Conservation (phyloP, 1,284 basidiomycete genomes). For the Leccinum fuscescens region DNA sequence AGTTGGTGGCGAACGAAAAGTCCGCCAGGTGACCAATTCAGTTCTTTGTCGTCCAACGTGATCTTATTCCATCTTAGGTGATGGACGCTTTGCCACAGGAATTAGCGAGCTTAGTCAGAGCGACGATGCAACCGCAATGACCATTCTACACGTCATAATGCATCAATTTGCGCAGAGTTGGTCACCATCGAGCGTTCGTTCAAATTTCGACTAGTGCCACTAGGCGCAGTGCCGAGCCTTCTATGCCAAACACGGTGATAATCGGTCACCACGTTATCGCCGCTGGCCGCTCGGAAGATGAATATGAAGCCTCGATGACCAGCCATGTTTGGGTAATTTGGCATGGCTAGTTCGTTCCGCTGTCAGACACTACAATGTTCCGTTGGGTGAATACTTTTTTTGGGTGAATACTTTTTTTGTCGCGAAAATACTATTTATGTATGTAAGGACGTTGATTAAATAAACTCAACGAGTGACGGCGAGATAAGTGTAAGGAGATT, state of each 20-base stretch:
- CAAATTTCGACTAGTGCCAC: background rate
- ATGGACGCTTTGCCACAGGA: conserved; percentile 45
- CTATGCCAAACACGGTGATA: conserved; percentile 29
- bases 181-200: conserved; percentile 6
- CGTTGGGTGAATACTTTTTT: background rate
- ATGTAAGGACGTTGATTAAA: conserved; percentile 5
- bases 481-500: background rate
- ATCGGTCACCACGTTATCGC: conserved; percentile 37
- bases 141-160: conserved; percentile 7
- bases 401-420: background rate
- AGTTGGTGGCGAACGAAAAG: conserved; percentile 75
- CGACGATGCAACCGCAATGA: conserved; percentile 8
- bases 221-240: conserved; percentile 9
- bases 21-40: conserved; percentile 52
- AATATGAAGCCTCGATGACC: conserved; percentile 50
- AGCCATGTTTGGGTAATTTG: conserved; percentile 28
- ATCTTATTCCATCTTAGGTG: conserved; percentile 36
- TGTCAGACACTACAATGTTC: conserved; percentile 47
- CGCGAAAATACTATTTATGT: background rate
- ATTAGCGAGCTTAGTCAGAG: conserved; percentile 28
- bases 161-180: conserved; percentile 2
- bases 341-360: conserved; percentile 59
- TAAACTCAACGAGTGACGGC: conserved; percentile 1
- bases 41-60: conserved; percentile 2
- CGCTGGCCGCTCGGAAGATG: conserved; percentile 43